Evolutionary conservation across 805 yeast genomes (phyloP).

Genomic region (Priceomyces haplophilus): DNA sequence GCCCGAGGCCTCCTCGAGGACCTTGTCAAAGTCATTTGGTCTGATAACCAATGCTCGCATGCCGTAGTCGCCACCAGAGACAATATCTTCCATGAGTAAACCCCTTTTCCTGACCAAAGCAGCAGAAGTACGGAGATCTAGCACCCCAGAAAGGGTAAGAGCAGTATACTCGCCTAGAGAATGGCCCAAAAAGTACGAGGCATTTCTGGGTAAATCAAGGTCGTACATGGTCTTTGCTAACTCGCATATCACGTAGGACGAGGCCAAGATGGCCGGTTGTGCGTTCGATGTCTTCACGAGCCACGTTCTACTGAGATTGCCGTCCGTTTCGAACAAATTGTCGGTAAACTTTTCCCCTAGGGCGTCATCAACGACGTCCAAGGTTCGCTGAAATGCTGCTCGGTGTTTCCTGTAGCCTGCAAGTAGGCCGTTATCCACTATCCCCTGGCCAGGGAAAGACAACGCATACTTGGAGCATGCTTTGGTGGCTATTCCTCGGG

Average conservation of each 20-base stretch:
- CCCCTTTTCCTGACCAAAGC: conserved; percentile 45
- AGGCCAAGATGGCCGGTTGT: conserved; percentile 51
- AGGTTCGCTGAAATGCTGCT: conserved; percentile 9
- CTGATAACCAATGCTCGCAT: conserved; percentile 36
- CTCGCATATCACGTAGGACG: conserved; percentile 32
- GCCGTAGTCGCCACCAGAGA: conserved; percentile 23
- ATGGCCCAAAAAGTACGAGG: conserved; percentile 40
- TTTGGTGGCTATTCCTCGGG: background rate
- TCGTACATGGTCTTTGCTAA: conserved; percentile 17
- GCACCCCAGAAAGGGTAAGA: conserved; percentile 31
- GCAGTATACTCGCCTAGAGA: conserved; percentile 53
- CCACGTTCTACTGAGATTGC: conserved; percentile 17
- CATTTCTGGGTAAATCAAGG: conserved; percentile 15
- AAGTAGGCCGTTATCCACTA: conserved; percentile 19
- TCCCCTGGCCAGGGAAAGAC: conserved; percentile 38
- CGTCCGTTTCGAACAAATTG: conserved; percentile 14
- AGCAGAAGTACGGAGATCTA: conserved; percentile 34
- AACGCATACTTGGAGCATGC: conserved; percentile 19
- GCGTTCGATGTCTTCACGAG: conserved; percentile 41
- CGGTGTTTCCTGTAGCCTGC: conserved; percentile 15
- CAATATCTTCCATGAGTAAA: conserved; percentile 35
- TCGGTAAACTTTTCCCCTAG: conserved; percentile 20
- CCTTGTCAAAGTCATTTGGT: conserved; percentile 18
- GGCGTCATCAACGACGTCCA: conserved; percentile 20
- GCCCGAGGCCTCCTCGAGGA: conserved; percentile 18